A percentile compares a stretch with the other conserved stretches of the same genome.
Evolutionary conservation across 768 basidiomycete genomes (phyloP).

Genomic region (Calocybe indica): DNA sequence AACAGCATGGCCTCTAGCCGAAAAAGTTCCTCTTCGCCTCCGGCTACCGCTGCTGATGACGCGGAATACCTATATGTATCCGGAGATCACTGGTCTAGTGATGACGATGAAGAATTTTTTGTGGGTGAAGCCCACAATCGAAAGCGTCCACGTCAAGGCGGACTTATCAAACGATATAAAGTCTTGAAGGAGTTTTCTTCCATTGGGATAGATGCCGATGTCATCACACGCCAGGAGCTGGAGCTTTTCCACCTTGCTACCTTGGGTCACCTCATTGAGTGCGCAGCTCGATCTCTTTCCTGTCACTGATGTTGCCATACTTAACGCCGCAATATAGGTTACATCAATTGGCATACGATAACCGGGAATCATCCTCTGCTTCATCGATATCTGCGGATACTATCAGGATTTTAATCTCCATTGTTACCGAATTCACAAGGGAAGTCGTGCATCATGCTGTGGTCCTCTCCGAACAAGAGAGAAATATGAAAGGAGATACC

Average conservation of each 20-base stretch:
- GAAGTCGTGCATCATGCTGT: conserved; percentile 46
- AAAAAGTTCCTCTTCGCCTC: too few species aligned
- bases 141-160: conserved; percentile 16
- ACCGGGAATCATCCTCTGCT: conserved; percentile 9
- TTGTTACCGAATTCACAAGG: conserved; percentile 45
- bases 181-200: conserved; percentile 34
- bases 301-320: neutral
- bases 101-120: neutral
- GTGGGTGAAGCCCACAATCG: neutral
- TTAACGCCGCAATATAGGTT: conserved; percentile 9
- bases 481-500: conserved; percentile 47
- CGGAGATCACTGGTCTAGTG: neutral
- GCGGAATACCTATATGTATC: neutral
- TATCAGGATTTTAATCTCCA: conserved; percentile 37
- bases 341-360: conserved; percentile 15
- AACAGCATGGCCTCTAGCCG: too few species aligned
- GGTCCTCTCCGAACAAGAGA: conserved; percentile 53
- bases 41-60: neutral
- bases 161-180: conserved; percentile 40
- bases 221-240: conserved; percentile 36
- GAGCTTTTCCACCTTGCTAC: conserved; percentile 41
- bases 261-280: conserved; percentile 35
- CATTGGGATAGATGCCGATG: conserved; percentile 38
- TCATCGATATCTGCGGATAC: conserved; percentile 42
- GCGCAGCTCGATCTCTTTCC: conserved; percentile 5